Base-by-base conservation (phyloP, 768 basidiomycete species). In the Hygrocybe coccinea region DNA sequence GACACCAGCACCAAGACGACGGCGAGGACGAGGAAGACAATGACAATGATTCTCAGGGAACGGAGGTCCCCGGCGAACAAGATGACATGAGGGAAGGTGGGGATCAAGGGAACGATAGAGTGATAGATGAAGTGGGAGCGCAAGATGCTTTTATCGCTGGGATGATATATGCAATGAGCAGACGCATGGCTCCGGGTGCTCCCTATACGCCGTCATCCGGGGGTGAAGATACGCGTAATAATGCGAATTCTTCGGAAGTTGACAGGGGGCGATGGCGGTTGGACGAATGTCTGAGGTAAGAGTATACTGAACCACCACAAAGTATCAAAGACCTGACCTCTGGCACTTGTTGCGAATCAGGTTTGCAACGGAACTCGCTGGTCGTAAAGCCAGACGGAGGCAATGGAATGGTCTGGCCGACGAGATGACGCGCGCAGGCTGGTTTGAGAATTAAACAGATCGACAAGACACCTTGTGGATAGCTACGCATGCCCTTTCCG, bases 91-190 rank as follows among this genome's bases (percentile, higher is more conserved):
- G 21, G 21, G 29, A 33, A 72, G 64, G 72, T 8, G 65, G 63
- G 4, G 17, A 11, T 50, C 33, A 50, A 72, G 65, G 62, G 2
- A 72, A 73, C 45, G 78, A 76, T 15, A 74, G 73, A 22, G 69
- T 79, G 2, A 71, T 83, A 7, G 89, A 90, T 63, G 89, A 91
- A 60, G 79, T 85, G 9, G 89, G 89, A 1, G 85, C 86, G 1
- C 86, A 91, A 60, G 85, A 88, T 55, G 89, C 89, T 2, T 91
- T 91, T 61, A 80, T 90, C n/a, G 85, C 87, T 0, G 91, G 89
- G 7, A 91, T 93, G 89, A 87, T 93, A 53, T 92, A 82, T 67
- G 82, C 89, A 0, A 65, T 93, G 60, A 90, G 85, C 54, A 73
- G 89, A 60, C 76, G 82, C 44, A 71, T 90, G 51, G 70, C 85